Base-by-base conservation (phyloP, 768 basidiomycete genomes). In the Sistotremastrum suecicum region DNA sequence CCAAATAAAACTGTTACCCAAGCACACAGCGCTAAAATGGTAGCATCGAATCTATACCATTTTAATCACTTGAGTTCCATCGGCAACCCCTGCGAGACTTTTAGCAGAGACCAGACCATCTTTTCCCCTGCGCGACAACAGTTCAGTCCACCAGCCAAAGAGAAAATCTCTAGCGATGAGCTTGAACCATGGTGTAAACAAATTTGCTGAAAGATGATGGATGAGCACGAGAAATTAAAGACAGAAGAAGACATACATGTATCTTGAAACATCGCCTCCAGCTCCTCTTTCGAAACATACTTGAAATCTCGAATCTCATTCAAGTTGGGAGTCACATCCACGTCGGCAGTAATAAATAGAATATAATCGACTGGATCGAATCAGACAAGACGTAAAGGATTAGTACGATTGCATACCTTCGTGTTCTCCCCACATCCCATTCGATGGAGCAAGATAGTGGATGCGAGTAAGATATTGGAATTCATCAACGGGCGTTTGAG, bases 181-280 rank as follows among this genome's bases (percentile, higher is more conserved):
- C 62, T 91, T 88, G 78, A 99, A 99, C 95, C 95, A 99, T 0
- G 95, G 95, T 5, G 95, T 99, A 63, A 99, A 99, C 2, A 74
- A 76, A 60, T 87, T 87, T 47, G 64, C 89, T 94, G 55, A 4
- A 5, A 48, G 12, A 20, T 35, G 42, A 9, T 12, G 34, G 8
- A 44, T 44, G 34, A 11, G 39, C 11, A 48, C 46, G 28, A 30
- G 32, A 38, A 34, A 10, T 45, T 30, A 12, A 39, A 12, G n/a
- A 39, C 39, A 49, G 50, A 40, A 36, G 34, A 0, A 43, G 33
- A 57, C 71, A 56, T 61, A 90, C 91, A 67, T 29, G 77, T 56
- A 46, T 83, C 78, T 40, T 80, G 70, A 59, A 99, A 98, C 90
- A 99, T 94, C 10, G 68, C 72, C 58, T 89, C 78, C 37, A 99